Percentiles rank a stretch among this genome's conserved stretches.
These are phyloP conservation scores for Rhodotorula sp. DNA, from an alignment of 1,284 basidiomycete genomes.

Conservation along the genomic window DNA sequence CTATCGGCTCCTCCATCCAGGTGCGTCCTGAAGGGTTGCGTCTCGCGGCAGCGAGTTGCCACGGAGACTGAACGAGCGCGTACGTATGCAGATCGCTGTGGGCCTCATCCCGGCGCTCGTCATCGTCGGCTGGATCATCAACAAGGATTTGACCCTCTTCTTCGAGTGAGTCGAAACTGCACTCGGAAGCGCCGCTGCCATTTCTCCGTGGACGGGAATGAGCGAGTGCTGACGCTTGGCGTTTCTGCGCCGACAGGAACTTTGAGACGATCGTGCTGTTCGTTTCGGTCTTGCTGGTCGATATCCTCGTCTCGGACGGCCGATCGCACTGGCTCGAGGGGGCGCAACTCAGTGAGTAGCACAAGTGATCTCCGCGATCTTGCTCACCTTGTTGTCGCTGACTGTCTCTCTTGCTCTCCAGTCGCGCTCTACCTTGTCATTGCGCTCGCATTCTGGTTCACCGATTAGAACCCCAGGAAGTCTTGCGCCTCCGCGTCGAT, in stretches of 20 bases:
- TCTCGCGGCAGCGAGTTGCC: slow-evolving; percentile 2
- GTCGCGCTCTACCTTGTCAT: slow-evolving; percentile 64
- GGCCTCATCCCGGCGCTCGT: slow-evolving; percentile 83
- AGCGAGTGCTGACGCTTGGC: neutral
- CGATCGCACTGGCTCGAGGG: slow-evolving; percentile 87
- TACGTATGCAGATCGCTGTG: slow-evolving; percentile 70
- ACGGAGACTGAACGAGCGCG: neutral
- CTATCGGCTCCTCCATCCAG: slow-evolving; percentile 49
- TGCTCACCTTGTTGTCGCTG: neutral
- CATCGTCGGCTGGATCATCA: slow-evolving; percentile 64
- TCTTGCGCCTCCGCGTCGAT: neutral
- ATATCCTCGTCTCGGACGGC: slow-evolving; percentile 59
- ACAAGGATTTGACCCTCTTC: slow-evolving; percentile 76
- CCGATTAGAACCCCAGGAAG: neutral
- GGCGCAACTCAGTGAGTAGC: slow-evolving; percentile 56
- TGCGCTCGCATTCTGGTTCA: slow-evolving; percentile 52
- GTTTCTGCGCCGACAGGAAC: slow-evolving; percentile 19
- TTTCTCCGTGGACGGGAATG: too few species aligned
- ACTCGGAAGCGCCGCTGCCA: too few species aligned
- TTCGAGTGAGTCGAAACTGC: slow-evolving; percentile 59
- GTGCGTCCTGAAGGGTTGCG: slow-evolving; percentile 10
- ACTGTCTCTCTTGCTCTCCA: slow-evolving; percentile 36
- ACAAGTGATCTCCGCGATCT: neutral
- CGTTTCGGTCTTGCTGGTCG: slow-evolving; percentile 58
- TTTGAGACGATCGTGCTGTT: slow-evolving; percentile 75